These are phyloP conservation scores for Calonectria hawksworthii DNA, from an alignment of 2,329 filamentous ascomycete genomes.

Conservation along the genomic window DNA sequence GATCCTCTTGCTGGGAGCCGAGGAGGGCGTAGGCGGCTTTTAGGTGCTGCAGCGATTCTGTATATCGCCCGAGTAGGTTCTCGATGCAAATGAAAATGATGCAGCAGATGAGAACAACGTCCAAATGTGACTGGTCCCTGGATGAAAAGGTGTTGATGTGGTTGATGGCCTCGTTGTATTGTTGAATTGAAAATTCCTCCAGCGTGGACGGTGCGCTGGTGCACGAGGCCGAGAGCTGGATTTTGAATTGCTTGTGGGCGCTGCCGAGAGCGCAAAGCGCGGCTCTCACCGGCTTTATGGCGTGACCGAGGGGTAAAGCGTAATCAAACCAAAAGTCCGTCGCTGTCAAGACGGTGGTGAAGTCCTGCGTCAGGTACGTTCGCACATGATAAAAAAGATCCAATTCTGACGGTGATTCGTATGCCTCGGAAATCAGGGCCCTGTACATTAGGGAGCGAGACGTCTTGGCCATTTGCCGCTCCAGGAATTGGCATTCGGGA, in stretches of 20 bases:
- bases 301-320: neutral
- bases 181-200: neutral
- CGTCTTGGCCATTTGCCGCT: neutral
- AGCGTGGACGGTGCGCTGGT: neutral
- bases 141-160: neutral
- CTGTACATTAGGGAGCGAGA: neutral
- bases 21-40: neutral
- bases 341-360: neutral
- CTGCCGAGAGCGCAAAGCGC: neutral
- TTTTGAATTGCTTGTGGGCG: neutral
- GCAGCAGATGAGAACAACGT: neutral
- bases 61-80: neutral
- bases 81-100: constrained; percentile 3
- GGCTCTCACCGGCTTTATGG: neutral
- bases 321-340: neutral
- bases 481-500: neutral
- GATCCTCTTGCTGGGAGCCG: neutral
- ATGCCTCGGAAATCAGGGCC: neutral
- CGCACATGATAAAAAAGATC: neutral
- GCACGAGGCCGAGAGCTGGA: neutral
- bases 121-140: neutral
- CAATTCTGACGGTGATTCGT: neutral
- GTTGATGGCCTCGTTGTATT: neutral
- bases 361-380: neutral
- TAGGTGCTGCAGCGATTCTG: neutral